phyloP scores from a whole-genome alignment of 1,139 yeast genomes.

The Sporopachydermia cereana region DNA sequence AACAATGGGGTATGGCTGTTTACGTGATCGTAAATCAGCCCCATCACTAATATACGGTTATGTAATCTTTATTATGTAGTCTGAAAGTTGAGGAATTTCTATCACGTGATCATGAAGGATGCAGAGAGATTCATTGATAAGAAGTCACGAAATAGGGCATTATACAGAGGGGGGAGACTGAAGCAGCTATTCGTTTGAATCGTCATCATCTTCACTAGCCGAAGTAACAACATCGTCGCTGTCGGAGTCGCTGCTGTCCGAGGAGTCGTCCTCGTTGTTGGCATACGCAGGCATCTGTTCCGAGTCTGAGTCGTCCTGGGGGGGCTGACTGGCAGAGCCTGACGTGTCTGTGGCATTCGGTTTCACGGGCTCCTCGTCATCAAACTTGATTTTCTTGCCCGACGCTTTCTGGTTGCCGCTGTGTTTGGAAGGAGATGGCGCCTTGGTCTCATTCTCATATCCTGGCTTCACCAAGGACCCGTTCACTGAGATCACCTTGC shows the following conservation, averaged over 20 bases:
- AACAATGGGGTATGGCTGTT: slow-evolving; percentile 6
- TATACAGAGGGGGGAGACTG: too few relatives aligned
- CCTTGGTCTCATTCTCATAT: slow-evolving; percentile 31
- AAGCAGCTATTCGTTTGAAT: slow-evolving; percentile 21
- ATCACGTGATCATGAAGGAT: background rate
- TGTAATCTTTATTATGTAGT: background rate
- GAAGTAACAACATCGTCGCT: slow-evolving; percentile 4
- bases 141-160: too few relatives aligned
- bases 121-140: too few relatives aligned
- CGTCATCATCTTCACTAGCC: slow-evolving; percentile 18
- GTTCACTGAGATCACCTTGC: slow-evolving; percentile 73
- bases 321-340: background rate
- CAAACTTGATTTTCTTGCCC: slow-evolving; percentile 22
- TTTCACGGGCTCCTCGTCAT: slow-evolving; percentile 20
- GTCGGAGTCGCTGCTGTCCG: background rate
- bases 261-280: slow-evolving; percentile 13
- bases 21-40: background rate
- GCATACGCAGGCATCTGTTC: slow-evolving; percentile 12
- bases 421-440: slow-evolving; percentile 34
- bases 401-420: slow-evolving; percentile 8
- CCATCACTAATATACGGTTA: background rate
- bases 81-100: background rate
- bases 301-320: slow-evolving; percentile 5
- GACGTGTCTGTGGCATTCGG: slow-evolving; percentile 16
- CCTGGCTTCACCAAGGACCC: slow-evolving; percentile 67